Evolutionary conservation across 2,329 filamentous ascomycete species (phyloP).

Genomic region (Arthrobotrys sphaeroides): DNA sequence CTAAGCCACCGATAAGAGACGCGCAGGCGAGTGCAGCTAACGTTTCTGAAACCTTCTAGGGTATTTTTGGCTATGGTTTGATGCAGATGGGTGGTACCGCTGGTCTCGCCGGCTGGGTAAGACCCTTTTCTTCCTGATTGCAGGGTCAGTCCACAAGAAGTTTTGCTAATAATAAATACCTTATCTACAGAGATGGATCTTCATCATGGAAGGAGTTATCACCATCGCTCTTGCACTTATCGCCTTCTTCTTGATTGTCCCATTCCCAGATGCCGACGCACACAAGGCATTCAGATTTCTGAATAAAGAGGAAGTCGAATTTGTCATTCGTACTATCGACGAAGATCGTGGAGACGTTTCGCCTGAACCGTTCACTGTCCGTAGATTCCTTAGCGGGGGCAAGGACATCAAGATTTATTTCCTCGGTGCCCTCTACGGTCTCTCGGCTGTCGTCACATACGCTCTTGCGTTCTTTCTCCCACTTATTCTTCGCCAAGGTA

Average conservation of each 20-base stretch:
- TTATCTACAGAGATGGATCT: slow-evolving; percentile 34
- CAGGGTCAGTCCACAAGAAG: no score
- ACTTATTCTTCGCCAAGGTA: slow-evolving; percentile 72
- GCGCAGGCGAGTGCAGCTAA: slow-evolving; percentile 64
- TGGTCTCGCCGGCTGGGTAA: slow-evolving; percentile 68
- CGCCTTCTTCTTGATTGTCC: slow-evolving; percentile 70
- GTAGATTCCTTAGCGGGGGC: slow-evolving; percentile 70
- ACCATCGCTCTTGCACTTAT: slow-evolving; percentile 67
- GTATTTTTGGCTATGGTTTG: slow-evolving; percentile 75
- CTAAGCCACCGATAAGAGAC: slow-evolving; percentile 44
- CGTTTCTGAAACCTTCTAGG: slow-evolving; percentile 72
- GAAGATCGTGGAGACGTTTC: slow-evolving; percentile 68
- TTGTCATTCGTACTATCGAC: slow-evolving; percentile 63
- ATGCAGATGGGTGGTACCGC: slow-evolving; percentile 62
- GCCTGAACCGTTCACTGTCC: slow-evolving; percentile 66
- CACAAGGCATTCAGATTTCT: slow-evolving; percentile 65
- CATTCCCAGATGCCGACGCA: slow-evolving; percentile 70
- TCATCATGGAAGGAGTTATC: slow-evolving; percentile 61
- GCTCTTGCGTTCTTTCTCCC: slow-evolving; percentile 81
- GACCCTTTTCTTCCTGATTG: not conserved
- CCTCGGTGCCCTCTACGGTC: slow-evolving; percentile 70
- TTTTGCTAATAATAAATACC: no score
- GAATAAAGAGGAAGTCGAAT: slow-evolving; percentile 63
- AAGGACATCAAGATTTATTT: slow-evolving; percentile 33
- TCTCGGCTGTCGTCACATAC: slow-evolving; percentile 76